Evolutionary conservation across 257 asterid genomes (phyloP).

Genomic region (Scutellaria barbata): DNA sequence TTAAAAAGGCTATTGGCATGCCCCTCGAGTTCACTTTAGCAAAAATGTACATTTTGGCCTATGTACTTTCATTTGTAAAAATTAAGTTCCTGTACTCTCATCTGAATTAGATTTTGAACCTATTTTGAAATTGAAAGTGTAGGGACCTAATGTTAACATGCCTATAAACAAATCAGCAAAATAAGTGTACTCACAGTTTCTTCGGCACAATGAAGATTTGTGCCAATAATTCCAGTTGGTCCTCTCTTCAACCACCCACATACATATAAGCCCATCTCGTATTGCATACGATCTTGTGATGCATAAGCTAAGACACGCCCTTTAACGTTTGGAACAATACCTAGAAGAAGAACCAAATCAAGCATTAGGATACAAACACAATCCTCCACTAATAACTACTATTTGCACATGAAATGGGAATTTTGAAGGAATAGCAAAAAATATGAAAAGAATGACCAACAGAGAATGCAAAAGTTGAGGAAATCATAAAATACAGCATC

Average conservation of each 20-base stretch:
- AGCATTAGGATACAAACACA: background rate
- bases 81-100: no score
- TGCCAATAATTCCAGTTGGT: constrained; percentile 82
- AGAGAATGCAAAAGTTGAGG: background rate
- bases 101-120: no score
- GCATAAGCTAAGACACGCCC: constrained; percentile 66
- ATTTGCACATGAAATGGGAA: constrained; percentile 6
- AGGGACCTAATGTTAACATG: background rate
- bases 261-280: constrained; percentile 72
- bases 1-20: background rate
- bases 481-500: background rate
- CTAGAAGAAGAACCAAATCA: constrained; percentile 43
- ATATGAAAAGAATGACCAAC: background rate
- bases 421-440: constrained; percentile 5
- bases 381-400: background rate
- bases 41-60: no score
- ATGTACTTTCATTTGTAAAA: no score
- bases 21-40: no score
- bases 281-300: constrained; percentile 44
- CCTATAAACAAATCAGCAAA: constrained; percentile 13
- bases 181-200: constrained; percentile 64
- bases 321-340: constrained; percentile 74
- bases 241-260: constrained; percentile 99
- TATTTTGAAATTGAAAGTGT: no score
- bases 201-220: constrained; percentile 85